A percentile compares a stretch with the other conserved stretches of the same genome.
Conservation (phyloP, 2,329 filamentous ascomycete genomes). For the Cercospora janseana region DNA sequence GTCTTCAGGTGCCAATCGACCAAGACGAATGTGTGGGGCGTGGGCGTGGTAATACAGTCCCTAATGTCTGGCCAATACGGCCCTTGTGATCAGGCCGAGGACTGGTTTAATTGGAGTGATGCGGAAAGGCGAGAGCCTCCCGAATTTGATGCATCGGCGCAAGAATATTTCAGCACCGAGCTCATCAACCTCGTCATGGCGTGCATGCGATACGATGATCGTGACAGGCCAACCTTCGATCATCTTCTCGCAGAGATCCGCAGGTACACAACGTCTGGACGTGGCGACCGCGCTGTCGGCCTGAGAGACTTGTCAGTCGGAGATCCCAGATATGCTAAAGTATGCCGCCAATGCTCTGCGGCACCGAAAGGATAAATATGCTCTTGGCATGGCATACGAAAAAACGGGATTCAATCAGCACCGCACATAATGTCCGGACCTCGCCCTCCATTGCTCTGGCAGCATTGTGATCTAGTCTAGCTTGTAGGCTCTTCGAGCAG, state of each 20-base stretch:
- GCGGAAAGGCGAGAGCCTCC: background rate
- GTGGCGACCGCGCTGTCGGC: background rate
- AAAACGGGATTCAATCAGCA: background rate
- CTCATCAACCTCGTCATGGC: constrained; percentile 10
- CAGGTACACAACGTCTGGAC: background rate
- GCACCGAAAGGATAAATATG: background rate
- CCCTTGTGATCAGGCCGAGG: background rate
- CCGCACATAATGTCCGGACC: background rate
- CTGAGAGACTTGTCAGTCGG: background rate
- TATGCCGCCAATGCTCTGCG: background rate
- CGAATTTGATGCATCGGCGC: background rate
- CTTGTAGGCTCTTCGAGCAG: constrained; percentile 68
- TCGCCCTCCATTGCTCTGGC: background rate
- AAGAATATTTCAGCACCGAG: constrained; percentile 5
- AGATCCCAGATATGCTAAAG: background rate
- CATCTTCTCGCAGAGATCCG: constrained; percentile 6
- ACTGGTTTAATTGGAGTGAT: background rate
- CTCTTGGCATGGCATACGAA: constrained; percentile 4
- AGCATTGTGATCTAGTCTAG: constrained; percentile 25
- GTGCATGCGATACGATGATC: constrained; percentile 8
- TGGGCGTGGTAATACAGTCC: constrained; percentile 18
- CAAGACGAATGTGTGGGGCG: constrained; percentile 23
- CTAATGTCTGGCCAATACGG: constrained; percentile 10
- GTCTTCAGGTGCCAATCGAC: background rate
- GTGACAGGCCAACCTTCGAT: constrained; percentile 13